Conservation (phyloP, 768 basidiomycete genomes). For the Suillus brevipes region DNA sequence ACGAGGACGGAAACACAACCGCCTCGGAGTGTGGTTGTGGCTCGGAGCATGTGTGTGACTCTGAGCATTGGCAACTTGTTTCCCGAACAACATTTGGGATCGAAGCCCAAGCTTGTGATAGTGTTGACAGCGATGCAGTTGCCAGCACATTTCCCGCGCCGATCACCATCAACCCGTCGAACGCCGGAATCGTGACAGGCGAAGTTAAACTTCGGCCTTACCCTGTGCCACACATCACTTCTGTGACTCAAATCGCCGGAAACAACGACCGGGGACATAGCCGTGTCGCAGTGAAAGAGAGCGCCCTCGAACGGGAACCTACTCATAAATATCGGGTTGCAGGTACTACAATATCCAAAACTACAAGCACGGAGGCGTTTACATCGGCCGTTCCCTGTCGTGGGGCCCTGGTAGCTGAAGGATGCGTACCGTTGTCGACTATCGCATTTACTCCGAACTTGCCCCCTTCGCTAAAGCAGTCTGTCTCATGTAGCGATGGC, state of each 20-base stretch:
- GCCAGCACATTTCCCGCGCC: not conserved
- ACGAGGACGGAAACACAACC: not conserved
- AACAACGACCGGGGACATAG: too few species aligned
- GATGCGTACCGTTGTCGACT: not conserved
- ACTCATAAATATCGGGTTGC: not conserved
- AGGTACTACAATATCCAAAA: not conserved
- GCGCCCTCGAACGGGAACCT: not conserved
- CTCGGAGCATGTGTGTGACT: not conserved
- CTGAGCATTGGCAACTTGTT: slow-evolving; percentile 1
- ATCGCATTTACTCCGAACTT: not conserved
- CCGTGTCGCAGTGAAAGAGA: not conserved
- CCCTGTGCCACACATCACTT: not conserved
- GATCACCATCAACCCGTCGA: not conserved
- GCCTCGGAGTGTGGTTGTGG: not conserved
- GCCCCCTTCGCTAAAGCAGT: not conserved
- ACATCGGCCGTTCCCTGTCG: not conserved
- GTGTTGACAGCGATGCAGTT: not conserved
- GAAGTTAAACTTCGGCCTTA: not conserved
- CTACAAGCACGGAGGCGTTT: not conserved
- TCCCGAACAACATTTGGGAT: not conserved
- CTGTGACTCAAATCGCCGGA: not conserved
- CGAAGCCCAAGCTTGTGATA: not conserved
- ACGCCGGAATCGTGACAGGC: not conserved
- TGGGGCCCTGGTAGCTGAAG: not conserved
- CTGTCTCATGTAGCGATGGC: not conserved